A percentile compares a stretch with the other conserved stretches of the same genome.
phyloP scores from a whole-genome alignment of 768 basidiomycete species.

The Tulasnella sp. region DNA sequence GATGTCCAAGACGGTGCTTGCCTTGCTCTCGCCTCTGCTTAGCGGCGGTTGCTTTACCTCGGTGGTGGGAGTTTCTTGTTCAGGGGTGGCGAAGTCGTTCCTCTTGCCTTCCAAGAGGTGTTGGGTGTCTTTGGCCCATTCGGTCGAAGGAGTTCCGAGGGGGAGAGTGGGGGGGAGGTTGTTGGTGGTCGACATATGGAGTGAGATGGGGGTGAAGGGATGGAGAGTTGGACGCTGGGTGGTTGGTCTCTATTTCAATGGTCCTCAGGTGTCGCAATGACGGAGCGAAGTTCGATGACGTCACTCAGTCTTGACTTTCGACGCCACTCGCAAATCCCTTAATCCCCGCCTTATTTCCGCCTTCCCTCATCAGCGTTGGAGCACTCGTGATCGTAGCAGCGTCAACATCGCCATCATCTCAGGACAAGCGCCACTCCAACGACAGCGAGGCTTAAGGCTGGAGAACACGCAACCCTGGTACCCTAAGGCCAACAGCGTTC shows the following conservation, averaged over 20 bases:
- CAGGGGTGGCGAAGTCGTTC: neutral
- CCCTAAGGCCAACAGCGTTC: no score
- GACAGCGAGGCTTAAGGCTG: neutral
- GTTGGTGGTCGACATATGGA: conserved; percentile 10
- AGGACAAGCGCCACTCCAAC: neutral
- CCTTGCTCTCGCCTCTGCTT: conserved; percentile 1
- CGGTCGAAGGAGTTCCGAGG: neutral
- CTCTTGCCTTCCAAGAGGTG: neutral
- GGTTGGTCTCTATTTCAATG: conserved; percentile 8
- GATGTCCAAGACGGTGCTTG: conserved; percentile 16
- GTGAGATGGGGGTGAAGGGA: neutral
- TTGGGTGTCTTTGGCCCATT: conserved; percentile 13
- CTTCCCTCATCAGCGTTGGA: neutral
- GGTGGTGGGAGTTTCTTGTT: neutral
- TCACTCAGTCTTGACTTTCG: neutral
- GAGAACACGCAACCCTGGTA: neutral
- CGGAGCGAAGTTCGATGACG: neutral
- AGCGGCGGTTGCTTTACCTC: neutral
- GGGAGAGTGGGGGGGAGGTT: neutral
- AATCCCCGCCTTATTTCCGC: neutral
- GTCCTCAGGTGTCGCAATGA: neutral
- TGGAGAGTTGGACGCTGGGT: neutral
- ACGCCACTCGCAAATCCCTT: neutral
- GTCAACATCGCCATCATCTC: neutral
- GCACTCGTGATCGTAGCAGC: neutral